Evolutionary conservation across 2,329 filamentous ascomycete species (phyloP), one percentile per base, ranked within the genome.

Genomic region (Arthroderma uncinatum): DNA sequence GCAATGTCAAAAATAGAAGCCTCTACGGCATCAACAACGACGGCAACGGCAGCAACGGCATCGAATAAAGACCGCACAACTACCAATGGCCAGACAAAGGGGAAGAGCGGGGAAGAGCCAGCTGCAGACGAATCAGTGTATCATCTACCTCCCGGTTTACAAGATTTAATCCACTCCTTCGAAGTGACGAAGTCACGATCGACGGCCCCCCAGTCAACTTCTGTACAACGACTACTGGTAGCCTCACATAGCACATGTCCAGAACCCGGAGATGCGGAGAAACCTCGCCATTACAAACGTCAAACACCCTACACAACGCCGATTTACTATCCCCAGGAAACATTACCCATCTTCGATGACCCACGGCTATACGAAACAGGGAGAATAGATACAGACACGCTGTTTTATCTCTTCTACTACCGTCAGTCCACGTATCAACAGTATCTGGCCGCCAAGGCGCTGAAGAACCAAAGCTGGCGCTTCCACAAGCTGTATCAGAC

Each of bases 401-500:
- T 98, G 8, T 98, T 98, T 74, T 98, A 98, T 74, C 87, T 95
- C 48, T 98, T 98, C 74, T 98, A 98, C 78, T 98, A 98, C 77
- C 89, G 92, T 64, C 93, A 98, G 73, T 90, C 90, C 25, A 91
- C 90, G 0, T 91, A 95, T 65, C 91, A 97, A 71, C 93, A 98
- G 70, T 96, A 91, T 68, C 79, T 97, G 59, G 90, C 93, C 1
- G 93, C 93, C 12, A 95, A 95, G 73, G 89, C 93, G n/a, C 77
- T 98, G 55, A 98, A 98, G 75, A 88, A 92, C 63, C 93, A 98
- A 73, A 96, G 91, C 73, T 98, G 93, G 93, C 82, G 93, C 57
- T 98, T 98, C 71, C 93, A 98, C 76, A 98, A 98, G 78, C 93
- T 97, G 72, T 98, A 98, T 70, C 93, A 95, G 73, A 98, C 93